Conservation (phyloP, 768 basidiomycete genomes). For the Rossbeevera mucosa region DNA sequence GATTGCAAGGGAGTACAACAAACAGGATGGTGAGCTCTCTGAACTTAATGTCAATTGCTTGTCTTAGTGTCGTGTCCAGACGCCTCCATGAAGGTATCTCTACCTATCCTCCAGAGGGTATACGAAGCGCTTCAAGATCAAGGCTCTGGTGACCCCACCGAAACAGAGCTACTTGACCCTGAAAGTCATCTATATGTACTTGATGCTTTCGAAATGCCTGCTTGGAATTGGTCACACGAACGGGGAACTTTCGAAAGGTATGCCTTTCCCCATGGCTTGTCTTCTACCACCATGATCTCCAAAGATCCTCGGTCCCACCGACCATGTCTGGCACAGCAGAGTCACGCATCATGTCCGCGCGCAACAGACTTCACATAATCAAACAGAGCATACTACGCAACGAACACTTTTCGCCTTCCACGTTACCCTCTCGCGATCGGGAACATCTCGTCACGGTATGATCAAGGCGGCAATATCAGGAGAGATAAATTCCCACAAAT, state of each 20-base stretch:
- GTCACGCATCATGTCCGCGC: conserved; percentile 70
- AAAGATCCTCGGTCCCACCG: conserved; percentile 45
- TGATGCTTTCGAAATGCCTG: conserved; percentile 93
- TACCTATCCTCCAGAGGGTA: conserved; percentile 61
- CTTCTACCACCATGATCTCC: conserved; percentile 9
- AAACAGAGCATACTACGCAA: conserved; percentile 91
- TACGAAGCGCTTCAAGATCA: conserved; percentile 72
- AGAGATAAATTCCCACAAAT: conserved; percentile 16
- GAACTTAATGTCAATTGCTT: neutral
- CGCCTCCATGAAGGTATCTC: conserved; percentile 77
- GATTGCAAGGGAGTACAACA: conserved; percentile 82
- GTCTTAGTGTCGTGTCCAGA: conserved; percentile 40
- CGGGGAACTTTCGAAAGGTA: conserved; percentile 87
- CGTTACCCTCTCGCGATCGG: conserved; percentile 82
- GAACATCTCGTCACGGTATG: conserved; percentile 83
- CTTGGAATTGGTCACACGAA: conserved; percentile 87
- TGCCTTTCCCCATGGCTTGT: conserved; percentile 12
- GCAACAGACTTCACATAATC: conserved; percentile 86
- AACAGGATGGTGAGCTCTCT: conserved; percentile 66
- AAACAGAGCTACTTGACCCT: conserved; percentile 68
- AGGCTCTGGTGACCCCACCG: conserved; percentile 41
- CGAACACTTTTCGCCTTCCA: conserved; percentile 97
- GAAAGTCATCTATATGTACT: conserved; percentile 79
- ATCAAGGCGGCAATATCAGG: conserved; percentile 10
- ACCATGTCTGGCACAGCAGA: conserved; percentile 82